phyloP scores from a whole-genome alignment of 2,329 filamentous ascomycete genomes.

The Alternaria sp. region DNA sequence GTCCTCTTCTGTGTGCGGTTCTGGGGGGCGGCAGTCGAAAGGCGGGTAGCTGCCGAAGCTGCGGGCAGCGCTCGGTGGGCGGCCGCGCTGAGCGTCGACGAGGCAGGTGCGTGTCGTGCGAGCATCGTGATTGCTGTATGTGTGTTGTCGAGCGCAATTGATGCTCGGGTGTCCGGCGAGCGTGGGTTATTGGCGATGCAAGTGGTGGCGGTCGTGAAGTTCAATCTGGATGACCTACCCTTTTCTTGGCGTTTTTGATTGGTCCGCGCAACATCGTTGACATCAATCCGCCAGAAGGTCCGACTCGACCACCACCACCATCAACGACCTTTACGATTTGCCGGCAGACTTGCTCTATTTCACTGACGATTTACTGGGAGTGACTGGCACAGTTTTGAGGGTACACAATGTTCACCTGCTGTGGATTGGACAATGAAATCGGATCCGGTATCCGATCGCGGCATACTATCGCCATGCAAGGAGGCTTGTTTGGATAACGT shows the following conservation, averaged over 20 bases:
- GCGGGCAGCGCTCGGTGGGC: constrained; percentile 54
- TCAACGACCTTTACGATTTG: background rate
- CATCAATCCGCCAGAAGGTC: constrained; percentile 26
- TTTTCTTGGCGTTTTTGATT: constrained; percentile 30
- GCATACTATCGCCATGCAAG: background rate
- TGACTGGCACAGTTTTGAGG: background rate
- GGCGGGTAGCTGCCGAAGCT: constrained; percentile 48
- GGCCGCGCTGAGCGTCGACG: constrained; percentile 51
- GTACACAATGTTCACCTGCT: background rate
- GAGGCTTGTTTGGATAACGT: background rate
- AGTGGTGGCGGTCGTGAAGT: constrained; percentile 44
- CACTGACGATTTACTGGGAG: background rate
- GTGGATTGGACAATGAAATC: background rate
- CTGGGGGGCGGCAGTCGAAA: constrained; percentile 52
- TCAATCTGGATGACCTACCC: constrained; percentile 27
- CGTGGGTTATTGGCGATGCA: constrained; percentile 37
- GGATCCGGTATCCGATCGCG: background rate
- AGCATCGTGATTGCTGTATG: constrained; percentile 49
- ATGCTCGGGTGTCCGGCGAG: constrained; percentile 41
- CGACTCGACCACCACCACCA: constrained; percentile 5
- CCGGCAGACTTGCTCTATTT: background rate
- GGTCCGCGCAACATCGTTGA: constrained; percentile 29
- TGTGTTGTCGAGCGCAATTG: constrained; percentile 49
- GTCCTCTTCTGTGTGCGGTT: constrained; percentile 66
- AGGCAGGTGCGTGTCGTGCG: constrained; percentile 50